Conservation (phyloP, 2,329 filamentous ascomycete genomes). For the Colletotrichum sp. region DNA sequence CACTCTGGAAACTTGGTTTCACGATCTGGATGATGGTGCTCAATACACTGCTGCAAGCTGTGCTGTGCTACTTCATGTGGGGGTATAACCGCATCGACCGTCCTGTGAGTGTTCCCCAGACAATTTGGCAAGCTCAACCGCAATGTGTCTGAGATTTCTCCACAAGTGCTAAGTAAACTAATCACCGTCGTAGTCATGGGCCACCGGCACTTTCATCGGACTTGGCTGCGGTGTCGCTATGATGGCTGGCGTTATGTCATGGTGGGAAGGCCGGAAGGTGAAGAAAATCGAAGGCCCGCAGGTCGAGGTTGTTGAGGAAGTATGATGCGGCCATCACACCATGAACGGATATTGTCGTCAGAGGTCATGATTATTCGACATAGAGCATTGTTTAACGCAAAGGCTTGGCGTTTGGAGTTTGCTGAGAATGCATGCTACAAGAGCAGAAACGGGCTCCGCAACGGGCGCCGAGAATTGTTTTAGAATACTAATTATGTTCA, state of each 20-base stretch:
- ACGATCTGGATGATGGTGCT: constrained; percentile 29
- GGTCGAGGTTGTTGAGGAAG: constrained; percentile 22
- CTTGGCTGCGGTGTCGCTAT: constrained; percentile 28
- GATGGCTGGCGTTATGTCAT: constrained; percentile 28
- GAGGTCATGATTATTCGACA: neutral
- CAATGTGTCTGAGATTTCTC: neutral
- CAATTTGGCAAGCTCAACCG: neutral
- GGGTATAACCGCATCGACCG: constrained; percentile 27
- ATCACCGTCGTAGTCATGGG: constrained; percentile 8
- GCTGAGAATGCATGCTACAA: neutral
- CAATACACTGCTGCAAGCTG: constrained; percentile 26
- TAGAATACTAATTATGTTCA: neutral
- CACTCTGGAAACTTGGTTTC: constrained; percentile 27
- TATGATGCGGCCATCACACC: neutral
- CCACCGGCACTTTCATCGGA: constrained; percentile 27
- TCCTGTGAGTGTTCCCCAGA: constrained; percentile 20
- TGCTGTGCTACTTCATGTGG: constrained; percentile 29
- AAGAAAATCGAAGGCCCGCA: constrained; percentile 28
- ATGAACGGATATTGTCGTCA: accelerated
- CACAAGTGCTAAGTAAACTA: neutral
- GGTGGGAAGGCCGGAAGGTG: constrained; percentile 29
- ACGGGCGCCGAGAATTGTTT: too few relatives aligned
- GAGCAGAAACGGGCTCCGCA: neutral
- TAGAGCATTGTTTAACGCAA: neutral
- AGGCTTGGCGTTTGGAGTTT: neutral